These are phyloP conservation scores for Acanthamoeba sp. DNA, from an alignment of 208 protist genomes.

Conservation along the genomic window DNA sequence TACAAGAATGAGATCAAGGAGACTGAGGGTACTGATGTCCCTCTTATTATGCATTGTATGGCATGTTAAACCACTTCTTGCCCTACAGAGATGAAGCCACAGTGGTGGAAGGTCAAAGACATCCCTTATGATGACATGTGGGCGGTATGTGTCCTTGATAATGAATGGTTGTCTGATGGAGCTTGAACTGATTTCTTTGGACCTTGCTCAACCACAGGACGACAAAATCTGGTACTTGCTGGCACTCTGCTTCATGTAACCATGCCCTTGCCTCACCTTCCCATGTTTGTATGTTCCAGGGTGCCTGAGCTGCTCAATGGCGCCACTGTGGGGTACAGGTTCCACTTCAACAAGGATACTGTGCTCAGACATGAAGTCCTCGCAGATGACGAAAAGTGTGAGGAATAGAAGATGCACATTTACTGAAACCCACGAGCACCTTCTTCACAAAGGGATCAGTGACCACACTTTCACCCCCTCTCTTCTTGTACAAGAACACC, in stretches of 20 bases:
- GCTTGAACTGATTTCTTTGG: too few species aligned
- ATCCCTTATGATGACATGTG: slow-evolving; percentile 79
- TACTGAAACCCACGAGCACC: too few species aligned
- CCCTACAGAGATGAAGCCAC: slow-evolving; percentile 72
- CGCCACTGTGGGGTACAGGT: neutral
- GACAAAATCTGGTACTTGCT: slow-evolving; percentile 54
- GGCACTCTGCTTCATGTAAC: neutral
- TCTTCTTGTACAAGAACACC: too few species aligned
- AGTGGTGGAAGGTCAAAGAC: slow-evolving; percentile 61
- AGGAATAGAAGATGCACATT: neutral
- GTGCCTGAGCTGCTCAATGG: slow-evolving; percentile 23
- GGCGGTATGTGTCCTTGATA: neutral
- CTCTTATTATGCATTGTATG: neutral
- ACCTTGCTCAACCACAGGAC: neutral
- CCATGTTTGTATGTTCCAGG: neutral
- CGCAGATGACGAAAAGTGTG: neutral
- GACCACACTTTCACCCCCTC: too few species aligned
- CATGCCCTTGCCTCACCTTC: neutral
- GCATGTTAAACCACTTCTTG: neutral
- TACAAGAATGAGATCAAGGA: slow-evolving; percentile 49
- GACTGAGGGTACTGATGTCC: slow-evolving; percentile 42
- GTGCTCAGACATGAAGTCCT: neutral
- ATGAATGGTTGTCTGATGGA: too few species aligned
- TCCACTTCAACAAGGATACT: slow-evolving; percentile 28
- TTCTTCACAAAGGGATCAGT: too few species aligned